phyloP scores from a whole-genome alignment of 2,329 filamentous ascomycete genomes.

The Sarocladium kiliense region DNA sequence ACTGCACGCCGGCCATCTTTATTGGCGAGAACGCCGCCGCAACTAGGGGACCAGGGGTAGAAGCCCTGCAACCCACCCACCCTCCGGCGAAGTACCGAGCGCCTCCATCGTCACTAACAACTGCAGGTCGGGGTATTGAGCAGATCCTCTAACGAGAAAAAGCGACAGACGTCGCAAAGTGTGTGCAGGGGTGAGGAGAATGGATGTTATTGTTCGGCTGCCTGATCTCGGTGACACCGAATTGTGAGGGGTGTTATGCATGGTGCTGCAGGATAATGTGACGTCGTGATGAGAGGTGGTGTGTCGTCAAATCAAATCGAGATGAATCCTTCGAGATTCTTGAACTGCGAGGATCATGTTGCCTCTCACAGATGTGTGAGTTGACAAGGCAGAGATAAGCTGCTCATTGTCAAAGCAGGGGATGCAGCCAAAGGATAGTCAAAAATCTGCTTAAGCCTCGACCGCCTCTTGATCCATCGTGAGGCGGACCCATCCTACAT shows the following conservation, averaged over 20 bases:
- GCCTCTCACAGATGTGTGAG: too few relatives aligned
- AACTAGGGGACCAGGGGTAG: neutral
- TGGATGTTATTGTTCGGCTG: neutral
- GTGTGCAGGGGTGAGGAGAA: neutral
- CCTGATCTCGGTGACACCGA: neutral
- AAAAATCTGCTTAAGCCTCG: too few relatives aligned
- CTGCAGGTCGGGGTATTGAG: neutral
- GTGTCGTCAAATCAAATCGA: neutral
- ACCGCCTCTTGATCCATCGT: too few relatives aligned
- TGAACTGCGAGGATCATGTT: too few relatives aligned
- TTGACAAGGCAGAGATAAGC: too few relatives aligned
- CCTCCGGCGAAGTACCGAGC: neutral
- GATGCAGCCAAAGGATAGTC: too few relatives aligned
- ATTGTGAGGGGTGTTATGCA: neutral
- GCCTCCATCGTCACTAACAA: neutral
- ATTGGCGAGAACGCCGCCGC: neutral
- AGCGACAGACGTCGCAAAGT: too few relatives aligned
- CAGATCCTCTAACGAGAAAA: too few relatives aligned
- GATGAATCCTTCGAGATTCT: neutral
- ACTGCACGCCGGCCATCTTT: neutral
- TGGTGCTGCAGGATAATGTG: neutral
- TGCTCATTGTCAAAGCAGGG: too few relatives aligned
- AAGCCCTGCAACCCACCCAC: neutral
- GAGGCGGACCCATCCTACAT: too few relatives aligned
- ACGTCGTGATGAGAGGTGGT: neutral